Evolutionary conservation across 2,329 filamentous ascomycete genomes (phyloP), one percentile per base, ranked within the genome.

Genomic region (Epichloe sylvatica): DNA sequence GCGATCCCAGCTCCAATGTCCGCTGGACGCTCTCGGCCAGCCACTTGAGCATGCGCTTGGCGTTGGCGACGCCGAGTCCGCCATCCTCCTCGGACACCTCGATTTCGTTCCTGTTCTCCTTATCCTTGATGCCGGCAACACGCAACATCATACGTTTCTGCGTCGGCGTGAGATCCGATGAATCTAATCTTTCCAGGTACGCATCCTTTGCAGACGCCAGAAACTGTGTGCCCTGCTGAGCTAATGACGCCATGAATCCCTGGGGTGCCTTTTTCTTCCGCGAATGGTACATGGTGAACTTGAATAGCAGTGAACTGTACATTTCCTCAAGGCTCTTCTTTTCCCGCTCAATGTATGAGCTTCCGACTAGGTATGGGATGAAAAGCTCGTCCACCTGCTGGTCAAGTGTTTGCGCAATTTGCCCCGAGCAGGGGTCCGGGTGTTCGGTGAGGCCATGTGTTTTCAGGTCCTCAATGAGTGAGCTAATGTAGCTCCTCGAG

Each of bases 41-140:
- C 92, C 92, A 98, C 63, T 87, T 94, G 52, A 98, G 77, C 90
- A 98, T 98, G 51, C 92, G 80, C 69, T 97, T 97, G n/a, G 90
- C 87, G 63, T 86, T 89, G n/a, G 80, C 74, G 4, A 94, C 73
- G 56, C 83, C 91, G 25, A 97, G 71, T 50, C 81, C 75, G 35
- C 92, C 92, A 60, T 98, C 91, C 61, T 91, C 82, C 52, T 97
- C 92, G 0, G 84, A 83, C 34, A 97, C 85, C 62, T 94, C 90
- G 51, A 94, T 88, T 47, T 95, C 90, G 56, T 85, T 84, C 64
- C 87, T 86, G 60, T 84, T 83, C 50, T 80, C 81, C 55, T 77
- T 80, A 46, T 86, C 80, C 54, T 90, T 83, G 46, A 97, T 70
- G 17, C 90, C 89, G 53, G 91, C 92, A 53, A 98, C 84, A 42